phyloP scores from a whole-genome alignment of 2,329 filamentous ascomycete species.

The Ceratocystis albifundus region DNA sequence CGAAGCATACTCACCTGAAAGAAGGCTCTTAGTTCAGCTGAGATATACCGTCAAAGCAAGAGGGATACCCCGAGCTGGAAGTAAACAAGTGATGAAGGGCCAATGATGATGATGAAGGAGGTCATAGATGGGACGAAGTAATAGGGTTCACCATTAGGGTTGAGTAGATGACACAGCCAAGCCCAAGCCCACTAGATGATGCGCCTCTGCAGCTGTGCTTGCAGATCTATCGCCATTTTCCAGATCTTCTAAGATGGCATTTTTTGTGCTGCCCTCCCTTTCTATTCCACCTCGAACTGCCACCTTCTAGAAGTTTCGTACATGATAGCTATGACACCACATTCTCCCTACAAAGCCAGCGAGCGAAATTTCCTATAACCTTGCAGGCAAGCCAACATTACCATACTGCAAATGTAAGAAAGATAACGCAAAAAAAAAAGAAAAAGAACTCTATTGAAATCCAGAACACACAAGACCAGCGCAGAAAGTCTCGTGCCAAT shows the following conservation, averaged over 20 bases:
- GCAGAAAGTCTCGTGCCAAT: neutral
- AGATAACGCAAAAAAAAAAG: neutral
- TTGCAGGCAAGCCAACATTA: neutral
- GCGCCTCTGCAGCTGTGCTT: too few relatives aligned
- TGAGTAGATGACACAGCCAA: too few relatives aligned
- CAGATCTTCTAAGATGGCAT: too few relatives aligned
- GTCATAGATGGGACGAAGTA: neutral
- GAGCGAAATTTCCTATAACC: neutral
- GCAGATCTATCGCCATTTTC: too few relatives aligned
- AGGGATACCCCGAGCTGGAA: neutral
- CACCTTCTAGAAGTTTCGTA: neutral
- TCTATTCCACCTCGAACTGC: too few relatives aligned
- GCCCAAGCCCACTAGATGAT: too few relatives aligned
- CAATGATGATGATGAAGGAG: neutral
- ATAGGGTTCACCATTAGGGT: neutral
- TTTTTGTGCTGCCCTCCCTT: too few relatives aligned
- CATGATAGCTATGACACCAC: constrained; percentile 1
- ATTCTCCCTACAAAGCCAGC: neutral
- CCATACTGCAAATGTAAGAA: neutral
- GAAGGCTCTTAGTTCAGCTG: constrained; percentile 6
- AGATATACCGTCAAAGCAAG: constrained; percentile 3
- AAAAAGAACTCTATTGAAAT: neutral
- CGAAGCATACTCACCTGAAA: constrained; percentile 13
- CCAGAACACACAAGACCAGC: neutral
- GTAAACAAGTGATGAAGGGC: neutral